Percentiles rank a stretch among this genome's conserved stretches.
phyloP scores from a whole-genome alignment of 2,329 filamentous ascomycete genomes.

The Alternaria conjuncta region DNA sequence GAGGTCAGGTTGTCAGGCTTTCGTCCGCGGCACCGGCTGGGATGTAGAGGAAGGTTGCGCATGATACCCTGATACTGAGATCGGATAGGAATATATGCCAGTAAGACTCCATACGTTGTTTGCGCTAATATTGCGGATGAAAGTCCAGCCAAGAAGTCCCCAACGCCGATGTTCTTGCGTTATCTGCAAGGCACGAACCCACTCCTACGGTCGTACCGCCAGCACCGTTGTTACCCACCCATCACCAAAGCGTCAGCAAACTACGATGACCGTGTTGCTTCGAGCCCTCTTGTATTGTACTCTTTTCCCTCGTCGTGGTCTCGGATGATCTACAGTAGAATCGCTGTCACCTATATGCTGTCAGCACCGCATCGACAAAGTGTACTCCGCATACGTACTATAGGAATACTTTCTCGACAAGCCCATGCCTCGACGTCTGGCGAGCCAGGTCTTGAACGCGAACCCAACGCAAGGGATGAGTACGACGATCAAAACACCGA shows the following conservation, averaged over 20 bases:
- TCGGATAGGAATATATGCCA: neutral
- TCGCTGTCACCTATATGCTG: neutral
- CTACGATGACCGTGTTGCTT: neutral
- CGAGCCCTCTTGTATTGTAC: neutral
- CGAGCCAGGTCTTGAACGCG: neutral
- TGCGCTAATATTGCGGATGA: neutral
- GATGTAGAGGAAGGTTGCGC: conserved; percentile 13
- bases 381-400: neutral
- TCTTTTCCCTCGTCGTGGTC: neutral
- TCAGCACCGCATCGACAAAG: neutral
- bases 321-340: neutral
- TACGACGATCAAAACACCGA: neutral
- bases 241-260: neutral
- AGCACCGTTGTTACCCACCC: neutral
- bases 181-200: neutral
- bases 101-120: neutral
- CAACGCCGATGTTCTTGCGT: neutral
- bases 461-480: neutral
- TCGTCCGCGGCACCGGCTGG: conserved; percentile 59
- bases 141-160: neutral
- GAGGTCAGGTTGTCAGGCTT: conserved; percentile 64
- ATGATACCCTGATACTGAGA: conserved; percentile 13
- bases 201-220: neutral
- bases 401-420: neutral
- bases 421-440: neutral